Percentiles rank a stretch among this genome's conserved stretches.
These are phyloP conservation scores for Gracilariopsis chorda DNA, from an alignment of 23 red algal genomes.

Conservation along the genomic window DNA sequence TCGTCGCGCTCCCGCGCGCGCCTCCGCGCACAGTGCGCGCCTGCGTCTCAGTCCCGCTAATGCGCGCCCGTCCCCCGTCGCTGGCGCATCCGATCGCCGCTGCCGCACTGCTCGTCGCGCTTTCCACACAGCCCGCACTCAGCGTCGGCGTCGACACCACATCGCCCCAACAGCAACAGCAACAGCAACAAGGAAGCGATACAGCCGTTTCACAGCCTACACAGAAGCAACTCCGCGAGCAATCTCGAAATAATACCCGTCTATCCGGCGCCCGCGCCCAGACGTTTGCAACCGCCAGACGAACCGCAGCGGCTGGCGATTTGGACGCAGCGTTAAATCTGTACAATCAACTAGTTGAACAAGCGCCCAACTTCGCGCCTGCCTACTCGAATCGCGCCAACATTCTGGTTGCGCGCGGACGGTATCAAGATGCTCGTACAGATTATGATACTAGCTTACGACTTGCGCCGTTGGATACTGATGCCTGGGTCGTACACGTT, in stretches of 20 bases:
- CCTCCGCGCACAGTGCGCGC: not conserved
- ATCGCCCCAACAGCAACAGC: no score
- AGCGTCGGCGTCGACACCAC: no score
- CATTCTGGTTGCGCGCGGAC: slow-evolving; percentile 38
- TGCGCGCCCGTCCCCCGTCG: not conserved
- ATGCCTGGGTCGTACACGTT: slow-evolving; percentile 79
- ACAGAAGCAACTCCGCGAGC: not conserved
- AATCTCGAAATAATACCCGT: slow-evolving; percentile 29
- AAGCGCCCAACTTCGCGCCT: slow-evolving; percentile 65
- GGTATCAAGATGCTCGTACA: slow-evolving; percentile 28
- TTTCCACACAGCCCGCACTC: no score
- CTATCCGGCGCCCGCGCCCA: slow-evolving; percentile 26
- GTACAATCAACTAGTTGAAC: slow-evolving; percentile 59
- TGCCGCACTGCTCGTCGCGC: no score
- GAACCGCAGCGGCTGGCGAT: slow-evolving; percentile 34
- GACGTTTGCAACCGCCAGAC: slow-evolving; percentile 36
- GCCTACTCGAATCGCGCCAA: slow-evolving; percentile 92
- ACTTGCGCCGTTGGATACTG: slow-evolving; percentile 72
- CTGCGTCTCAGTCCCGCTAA: not conserved
- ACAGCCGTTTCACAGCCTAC: not conserved
- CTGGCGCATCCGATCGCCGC: not conserved
- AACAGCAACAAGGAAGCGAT: not conserved
- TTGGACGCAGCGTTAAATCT: slow-evolving; percentile 40
- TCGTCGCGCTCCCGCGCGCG: not conserved
- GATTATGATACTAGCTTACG: slow-evolving; percentile 77